Base-by-base conservation (phyloP, 139 green algal species). In the Chlamydomonas sp. region DNA sequence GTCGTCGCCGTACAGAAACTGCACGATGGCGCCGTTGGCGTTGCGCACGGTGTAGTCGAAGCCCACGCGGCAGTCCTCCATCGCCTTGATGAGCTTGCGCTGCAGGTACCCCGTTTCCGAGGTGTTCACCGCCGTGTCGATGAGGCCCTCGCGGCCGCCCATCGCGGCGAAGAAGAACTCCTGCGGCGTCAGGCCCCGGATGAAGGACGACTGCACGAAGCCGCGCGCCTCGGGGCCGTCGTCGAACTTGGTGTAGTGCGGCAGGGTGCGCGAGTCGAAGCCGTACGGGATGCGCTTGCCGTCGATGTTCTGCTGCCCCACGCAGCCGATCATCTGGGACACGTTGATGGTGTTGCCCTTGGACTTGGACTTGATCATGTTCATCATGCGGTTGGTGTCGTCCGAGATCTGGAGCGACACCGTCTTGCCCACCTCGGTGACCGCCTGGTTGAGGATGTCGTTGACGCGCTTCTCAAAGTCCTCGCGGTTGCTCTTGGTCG, bases 91-190 rank as follows among this genome's bases (percentile, higher is more conserved):
- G 38, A 98, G 79, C 48, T 73, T 73, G 67, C n/a, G 81, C 73
- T 94, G 84, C 73, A 92, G 48, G 24, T 73, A 73, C 36, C 67
- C 67, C 2, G 90, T 76, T 87, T 97, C 49, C 85, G 87, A 66
- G 8, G 67, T 73, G 28, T 97, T 97, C 13, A 97, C 91, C 24
- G 93, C 93, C 3, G 93, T 98, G 75, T 98, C 93, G 64, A 97
- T 98, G 38, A 98, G 78, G 58, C 93, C 93, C 83, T 97, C 93
- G 3, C 93, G 88, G 1, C 93, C 93, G 39, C 90, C 93, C 91
- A 97, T 97, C 58, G 93, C 91, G 71, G 97, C 93, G 77, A 98
- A 97, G 84, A 96, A 98, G 68, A 98, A 96, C 86, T 98, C 93
- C 78, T 95, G 78, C 26, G 93, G 93, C 3, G 88, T 96, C 28